These are phyloP conservation scores for Myxozyma neotropica DNA, from an alignment of 805 yeast species.

Conservation along the genomic window DNA sequence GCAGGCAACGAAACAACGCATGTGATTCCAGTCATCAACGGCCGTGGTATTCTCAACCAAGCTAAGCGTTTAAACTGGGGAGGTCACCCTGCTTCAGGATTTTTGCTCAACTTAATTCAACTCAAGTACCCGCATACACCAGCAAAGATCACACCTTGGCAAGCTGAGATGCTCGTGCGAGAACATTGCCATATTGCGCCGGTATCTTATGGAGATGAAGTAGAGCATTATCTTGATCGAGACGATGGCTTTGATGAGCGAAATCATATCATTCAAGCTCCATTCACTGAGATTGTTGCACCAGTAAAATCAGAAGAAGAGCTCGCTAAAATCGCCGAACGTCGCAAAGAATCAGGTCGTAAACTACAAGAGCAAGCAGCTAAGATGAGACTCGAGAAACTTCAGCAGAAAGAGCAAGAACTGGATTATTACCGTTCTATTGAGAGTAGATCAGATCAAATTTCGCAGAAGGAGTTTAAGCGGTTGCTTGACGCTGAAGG, in stretches of 20 bases:
- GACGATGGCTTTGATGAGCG: constrained; percentile 59
- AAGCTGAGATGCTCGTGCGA: constrained; percentile 67
- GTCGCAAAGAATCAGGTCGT: constrained; percentile 80
- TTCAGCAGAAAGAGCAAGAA: constrained; percentile 79
- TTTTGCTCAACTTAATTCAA: constrained; percentile 61
- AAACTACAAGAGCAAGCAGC: constrained; percentile 92
- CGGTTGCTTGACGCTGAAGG: constrained; percentile 66
- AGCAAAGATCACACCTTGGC: constrained; percentile 61
- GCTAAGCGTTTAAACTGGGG: constrained; percentile 91
- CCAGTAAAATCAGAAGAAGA: constrained; percentile 85
- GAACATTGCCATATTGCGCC: constrained; percentile 77
- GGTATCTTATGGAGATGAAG: constrained; percentile 63
- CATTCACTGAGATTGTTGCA: constrained; percentile 65
- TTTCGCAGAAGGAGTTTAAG: constrained; percentile 57
- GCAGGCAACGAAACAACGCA: constrained; percentile 82
- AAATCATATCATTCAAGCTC: constrained; percentile 83
- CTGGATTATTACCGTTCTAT: constrained; percentile 67
- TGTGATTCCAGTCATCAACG: constrained; percentile 77
- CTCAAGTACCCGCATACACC: constrained; percentile 94
- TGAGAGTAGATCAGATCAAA: constrained; percentile 39
- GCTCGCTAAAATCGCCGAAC: constrained; percentile 70
- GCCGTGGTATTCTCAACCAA: constrained; percentile 63
- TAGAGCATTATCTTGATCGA: constrained; percentile 58
- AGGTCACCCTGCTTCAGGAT: constrained; percentile 71
- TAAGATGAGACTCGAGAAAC: constrained; percentile 75